These are phyloP conservation scores for Talaromyces sp. DNA, from an alignment of 2,329 filamentous ascomycete species.

Conservation along the genomic window DNA sequence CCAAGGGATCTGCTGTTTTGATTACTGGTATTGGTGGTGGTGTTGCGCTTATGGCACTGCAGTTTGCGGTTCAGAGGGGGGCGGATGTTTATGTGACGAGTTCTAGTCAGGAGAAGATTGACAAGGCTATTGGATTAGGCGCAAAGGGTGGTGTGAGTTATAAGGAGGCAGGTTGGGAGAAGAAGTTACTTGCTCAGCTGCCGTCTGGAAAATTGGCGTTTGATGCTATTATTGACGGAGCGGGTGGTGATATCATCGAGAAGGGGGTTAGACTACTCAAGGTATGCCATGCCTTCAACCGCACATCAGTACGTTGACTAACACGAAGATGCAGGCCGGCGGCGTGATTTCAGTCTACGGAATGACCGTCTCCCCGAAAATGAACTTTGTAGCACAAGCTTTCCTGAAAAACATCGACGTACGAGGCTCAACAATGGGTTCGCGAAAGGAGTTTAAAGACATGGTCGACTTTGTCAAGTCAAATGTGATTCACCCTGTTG, in stretches of 20 bases:
- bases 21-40: conserved; percentile 92
- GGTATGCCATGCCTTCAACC: conserved; percentile 33
- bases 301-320: background rate
- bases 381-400: conserved; percentile 80
- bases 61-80: conserved; percentile 73
- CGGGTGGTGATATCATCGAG: conserved; percentile 77
- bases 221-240: conserved; percentile 87
- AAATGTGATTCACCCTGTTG: conserved; percentile 70
- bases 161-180: conserved; percentile 75
- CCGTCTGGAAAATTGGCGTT: conserved; percentile 65
- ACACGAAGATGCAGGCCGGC: conserved; percentile 52
- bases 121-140: conserved; percentile 66
- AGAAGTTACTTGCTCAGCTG: conserved; percentile 58
- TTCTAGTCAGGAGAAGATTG: conserved; percentile 70
- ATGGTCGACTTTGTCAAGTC: conserved; percentile 80
- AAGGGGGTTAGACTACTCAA: conserved; percentile 68
- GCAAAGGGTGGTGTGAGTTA: conserved; percentile 81
- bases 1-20: conserved; percentile 67
- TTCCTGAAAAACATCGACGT: conserved; percentile 87
- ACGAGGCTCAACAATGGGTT: conserved; percentile 85
- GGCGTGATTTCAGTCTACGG: conserved; percentile 85
- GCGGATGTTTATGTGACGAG: conserved; percentile 80
- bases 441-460: conserved; percentile 79
- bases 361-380: conserved; percentile 82
- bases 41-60: conserved; percentile 76